Evolutionary conservation across 148 eudicot species (phyloP), one percentile per base, ranked within the genome.

Genomic region (Polygonum maritimum): DNA sequence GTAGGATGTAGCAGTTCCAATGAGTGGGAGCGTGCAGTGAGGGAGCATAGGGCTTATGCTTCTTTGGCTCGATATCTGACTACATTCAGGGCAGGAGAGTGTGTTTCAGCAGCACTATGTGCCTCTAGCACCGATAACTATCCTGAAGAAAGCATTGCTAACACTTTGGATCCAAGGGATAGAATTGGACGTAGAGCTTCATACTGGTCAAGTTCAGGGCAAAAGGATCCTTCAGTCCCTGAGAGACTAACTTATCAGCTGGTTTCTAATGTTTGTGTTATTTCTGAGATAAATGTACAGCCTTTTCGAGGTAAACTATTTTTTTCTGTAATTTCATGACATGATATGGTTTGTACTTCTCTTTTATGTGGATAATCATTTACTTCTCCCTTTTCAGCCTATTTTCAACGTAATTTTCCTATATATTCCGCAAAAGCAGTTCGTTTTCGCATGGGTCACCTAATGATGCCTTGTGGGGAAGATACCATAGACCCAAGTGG

Each of bases 101-200:
- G 93, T 81, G 75, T 90, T 48, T 76, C 81, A 44, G 82, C 83
- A 73, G 89, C 98, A 36, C 31, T 91, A 40, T 77, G 90, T 87
- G 98, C 97, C 77, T 88, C 98, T 41, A 91, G 92, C 86, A 94
- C 98, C 14, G 98, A 94, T 80, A 88, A 85, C 79, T 88, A 79
- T 78, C 97, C 97, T 2, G 86, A 82, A 74, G 97, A 91, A 80
- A 86, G 93, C 78, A 78, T 94, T 52, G 73, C 67, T 26, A 85
- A 90, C 81, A 94, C 97, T 81, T 80, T 94, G 71, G 86, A 85
- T 76, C 84, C 95, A 74, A 83, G 90, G 79, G 92, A 87, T 74
- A 80, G 79, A 74, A 74, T 87, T 76, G 80, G 76, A 31, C 73
- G 78, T 18, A 79, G 86, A 72, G 84, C 87, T 75, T 88, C 88